A percentile compares a stretch with the other conserved stretches of the same genome.
Conservation (phyloP, 345 rosid genomes). For the Trapa bicornis region DNA sequence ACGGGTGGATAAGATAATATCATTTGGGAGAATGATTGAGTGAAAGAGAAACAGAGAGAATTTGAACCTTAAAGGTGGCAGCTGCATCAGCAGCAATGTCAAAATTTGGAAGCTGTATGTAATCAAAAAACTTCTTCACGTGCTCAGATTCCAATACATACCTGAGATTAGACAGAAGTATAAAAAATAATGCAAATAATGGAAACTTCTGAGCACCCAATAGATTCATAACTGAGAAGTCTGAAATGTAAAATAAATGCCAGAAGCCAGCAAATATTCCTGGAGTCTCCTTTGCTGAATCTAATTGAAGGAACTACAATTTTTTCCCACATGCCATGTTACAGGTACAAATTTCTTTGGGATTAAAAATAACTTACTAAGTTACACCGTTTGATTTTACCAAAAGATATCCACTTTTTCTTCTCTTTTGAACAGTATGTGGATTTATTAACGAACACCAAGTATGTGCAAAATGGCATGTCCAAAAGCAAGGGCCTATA, state of each 20-base stretch:
- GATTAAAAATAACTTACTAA: background rate
- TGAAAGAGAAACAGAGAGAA: background rate
- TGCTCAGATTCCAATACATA: constrained; percentile 21
- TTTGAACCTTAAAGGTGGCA: constrained; percentile 19
- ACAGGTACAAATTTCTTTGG: background rate
- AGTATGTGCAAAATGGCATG: too few species aligned
- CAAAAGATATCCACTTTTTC: background rate
- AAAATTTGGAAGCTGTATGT: constrained; percentile 21
- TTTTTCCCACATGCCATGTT: background rate
- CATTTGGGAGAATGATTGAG: background rate
- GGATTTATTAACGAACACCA: too few species aligned
- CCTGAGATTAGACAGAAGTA: constrained; percentile 7
- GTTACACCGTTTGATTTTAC: background rate
- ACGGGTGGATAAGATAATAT: too few species aligned
- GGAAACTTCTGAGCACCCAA: background rate
- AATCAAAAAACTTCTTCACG: constrained; percentile 22
- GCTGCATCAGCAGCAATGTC: constrained; percentile 28
- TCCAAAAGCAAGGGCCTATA: too few species aligned
- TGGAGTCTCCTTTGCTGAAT: background rate
- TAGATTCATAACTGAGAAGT: background rate
- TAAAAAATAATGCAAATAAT: background rate
- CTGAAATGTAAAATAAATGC: background rate
- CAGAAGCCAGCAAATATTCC: background rate
- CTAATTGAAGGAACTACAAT: background rate
- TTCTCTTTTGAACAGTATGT: too few species aligned